Percentiles rank a stretch among this genome's conserved stretches.
Conservation (phyloP, 176 grass and related monocot genomes). For the Aegilops tauschii region DNA sequence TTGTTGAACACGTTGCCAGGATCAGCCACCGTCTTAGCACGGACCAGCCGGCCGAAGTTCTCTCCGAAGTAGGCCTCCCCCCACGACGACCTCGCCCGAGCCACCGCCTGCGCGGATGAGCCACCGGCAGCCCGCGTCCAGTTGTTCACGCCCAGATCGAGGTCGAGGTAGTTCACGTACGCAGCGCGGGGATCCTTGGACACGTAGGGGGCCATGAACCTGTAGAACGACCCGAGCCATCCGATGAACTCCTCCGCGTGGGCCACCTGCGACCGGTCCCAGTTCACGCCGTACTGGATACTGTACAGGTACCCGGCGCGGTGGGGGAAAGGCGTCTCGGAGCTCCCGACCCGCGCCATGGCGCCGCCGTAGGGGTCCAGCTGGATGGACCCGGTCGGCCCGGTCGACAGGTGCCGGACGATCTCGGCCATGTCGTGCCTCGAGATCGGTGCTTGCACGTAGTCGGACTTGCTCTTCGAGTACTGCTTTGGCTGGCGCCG, state of each 20-base stretch:
- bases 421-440: neutral
- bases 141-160: slow-evolving; percentile 46
- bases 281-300: slow-evolving; percentile 54
- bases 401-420: slow-evolving; percentile 22
- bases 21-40: slow-evolving; percentile 46
- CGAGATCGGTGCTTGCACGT: slow-evolving; percentile 31
- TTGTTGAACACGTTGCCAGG: slow-evolving; percentile 55
- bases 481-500: neutral
- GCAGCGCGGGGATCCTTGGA: slow-evolving; percentile 37
- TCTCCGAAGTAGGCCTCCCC: slow-evolving; percentile 32
- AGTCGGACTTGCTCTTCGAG: slow-evolving; percentile 68
- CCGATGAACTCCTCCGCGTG: neutral
- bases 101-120: neutral
- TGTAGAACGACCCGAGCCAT: slow-evolving; percentile 51
- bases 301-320: slow-evolving; percentile 43
- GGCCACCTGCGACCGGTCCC: neutral
- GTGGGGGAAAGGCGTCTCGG: slow-evolving; percentile 49
- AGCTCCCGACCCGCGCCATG: slow-evolving; percentile 35
- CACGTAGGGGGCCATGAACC: slow-evolving; percentile 45
- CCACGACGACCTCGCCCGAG: slow-evolving; percentile 32
- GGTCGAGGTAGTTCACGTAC: slow-evolving; percentile 69
- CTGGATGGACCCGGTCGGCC: slow-evolving; percentile 25
- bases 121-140: slow-evolving; percentile 21
- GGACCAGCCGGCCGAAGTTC: slow-evolving; percentile 52
- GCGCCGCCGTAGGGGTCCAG: slow-evolving; percentile 66